Evolutionary conservation across 305 asterid species (phyloP).

Genomic region (Ilex paraguariensis): DNA sequence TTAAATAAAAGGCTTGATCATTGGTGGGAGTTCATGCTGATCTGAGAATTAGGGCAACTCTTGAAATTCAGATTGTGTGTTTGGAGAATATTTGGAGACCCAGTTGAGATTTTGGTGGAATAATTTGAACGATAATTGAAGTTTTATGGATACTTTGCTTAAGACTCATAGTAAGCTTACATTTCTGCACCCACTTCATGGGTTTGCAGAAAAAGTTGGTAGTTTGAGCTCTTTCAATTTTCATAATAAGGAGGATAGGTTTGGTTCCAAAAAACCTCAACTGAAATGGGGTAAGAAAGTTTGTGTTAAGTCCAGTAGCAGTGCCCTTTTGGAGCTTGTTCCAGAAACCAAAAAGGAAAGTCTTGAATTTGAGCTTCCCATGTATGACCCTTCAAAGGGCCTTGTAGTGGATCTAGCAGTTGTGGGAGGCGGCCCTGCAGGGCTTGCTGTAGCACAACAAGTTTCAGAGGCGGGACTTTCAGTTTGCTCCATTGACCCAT

Average conservation of each 20-base stretch:
- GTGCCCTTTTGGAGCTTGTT: conserved; percentile 81
- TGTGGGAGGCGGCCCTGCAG: conserved; percentile 98
- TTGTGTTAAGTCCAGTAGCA: conserved; percentile 47
- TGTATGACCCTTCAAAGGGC: conserved; percentile 69
- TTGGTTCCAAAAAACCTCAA: conserved; percentile 37
- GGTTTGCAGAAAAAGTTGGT: conserved; percentile 45
- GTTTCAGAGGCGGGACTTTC: conserved; percentile 95
- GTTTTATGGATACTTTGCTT: conserved; percentile 62
- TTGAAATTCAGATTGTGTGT: conserved; percentile 22
- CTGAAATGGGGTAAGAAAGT: conserved; percentile 27
- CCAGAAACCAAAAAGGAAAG: conserved; percentile 89
- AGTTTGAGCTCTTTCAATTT: conserved; percentile 48
- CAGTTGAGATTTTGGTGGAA: conserved; percentile 14
- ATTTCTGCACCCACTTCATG: conserved; percentile 58
- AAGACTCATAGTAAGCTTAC: conserved; percentile 73
- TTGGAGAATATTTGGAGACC: conserved; percentile 11
- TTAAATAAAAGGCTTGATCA: no score
- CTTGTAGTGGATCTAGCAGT: conserved; percentile 79
- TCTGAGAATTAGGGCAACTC: conserved; percentile 7
- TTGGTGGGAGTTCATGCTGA: no score
- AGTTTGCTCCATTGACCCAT: conserved; percentile 91
- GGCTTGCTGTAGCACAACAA: conserved; percentile 96
- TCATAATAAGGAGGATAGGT: conserved; percentile 35
- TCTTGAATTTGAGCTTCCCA: conserved; percentile 90
- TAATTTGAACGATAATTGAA: conserved; percentile 8